phyloP scores from a whole-genome alignment of 1,284 basidiomycete genomes.

The Malassezia vespertilionis region DNA sequence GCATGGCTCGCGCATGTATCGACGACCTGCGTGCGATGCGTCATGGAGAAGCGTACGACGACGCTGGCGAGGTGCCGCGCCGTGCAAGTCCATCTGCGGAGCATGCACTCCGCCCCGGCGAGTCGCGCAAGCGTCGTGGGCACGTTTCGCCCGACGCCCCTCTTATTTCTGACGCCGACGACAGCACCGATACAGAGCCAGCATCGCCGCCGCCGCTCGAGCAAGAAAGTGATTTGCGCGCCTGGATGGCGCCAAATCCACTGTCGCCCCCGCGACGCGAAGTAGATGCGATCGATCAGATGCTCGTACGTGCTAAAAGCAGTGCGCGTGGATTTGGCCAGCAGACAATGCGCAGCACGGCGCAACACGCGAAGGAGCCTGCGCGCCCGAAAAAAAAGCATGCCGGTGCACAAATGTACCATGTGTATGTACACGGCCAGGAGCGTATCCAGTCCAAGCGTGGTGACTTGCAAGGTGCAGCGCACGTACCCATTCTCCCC shows the following conservation, averaged over 20 bases:
- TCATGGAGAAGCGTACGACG: constrained; percentile 33
- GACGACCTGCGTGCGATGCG: constrained; percentile 41
- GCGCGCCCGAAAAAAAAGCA: not conserved
- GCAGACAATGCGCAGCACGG: not conserved
- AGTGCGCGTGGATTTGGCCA: constrained; percentile 11
- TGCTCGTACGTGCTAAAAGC: constrained; percentile 29
- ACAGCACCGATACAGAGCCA: not conserved
- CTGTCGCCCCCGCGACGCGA: constrained; percentile 1
- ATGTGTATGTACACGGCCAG: not conserved
- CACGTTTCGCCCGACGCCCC: constrained; percentile 17
- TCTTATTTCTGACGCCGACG: constrained; percentile 22
- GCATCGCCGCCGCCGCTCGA: not conserved
- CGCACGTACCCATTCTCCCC: constrained; percentile 5
- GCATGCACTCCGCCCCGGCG: constrained; percentile 22
- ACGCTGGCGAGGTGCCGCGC: not conserved
- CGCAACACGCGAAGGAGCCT: not conserved
- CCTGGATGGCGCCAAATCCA: not conserved
- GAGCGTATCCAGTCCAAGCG: constrained; percentile 8
- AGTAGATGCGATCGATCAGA: constrained; percentile 32
- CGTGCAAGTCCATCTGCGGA: constrained; percentile 3
- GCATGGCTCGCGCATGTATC: constrained; percentile 39
- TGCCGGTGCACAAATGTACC: not conserved
- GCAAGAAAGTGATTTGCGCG: constrained; percentile 1
- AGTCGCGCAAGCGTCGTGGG: constrained; percentile 25
- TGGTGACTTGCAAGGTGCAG: constrained; percentile 2